Evolutionary conservation across 352 stramenopile species (phyloP), one percentile per base, ranked within the genome.

Genomic region (Phytophthora foliorum): DNA sequence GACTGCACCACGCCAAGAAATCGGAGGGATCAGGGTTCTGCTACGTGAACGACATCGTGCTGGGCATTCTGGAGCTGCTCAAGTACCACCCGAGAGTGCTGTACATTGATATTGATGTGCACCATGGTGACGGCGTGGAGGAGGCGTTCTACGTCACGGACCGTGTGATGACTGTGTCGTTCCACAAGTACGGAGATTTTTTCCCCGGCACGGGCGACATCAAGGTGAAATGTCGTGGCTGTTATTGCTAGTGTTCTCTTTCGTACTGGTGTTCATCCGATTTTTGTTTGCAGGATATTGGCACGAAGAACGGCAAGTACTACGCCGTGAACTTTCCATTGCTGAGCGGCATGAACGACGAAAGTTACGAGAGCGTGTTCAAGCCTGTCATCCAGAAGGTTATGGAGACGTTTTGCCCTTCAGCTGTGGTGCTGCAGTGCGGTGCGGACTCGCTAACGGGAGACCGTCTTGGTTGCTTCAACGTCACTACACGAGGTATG

Each of bases 31-130:
- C 79, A 9, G 91, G 90, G 0, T 99, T 99, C 69, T 99, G 96
- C 76, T 99, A 99, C 77, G 90, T 99, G 50, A 99, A 99, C 71
- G 97, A 99, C 79, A 99, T 99, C 67, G 98, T 99, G 13, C 78
- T 99, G 42, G 97, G 94, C 7, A 99, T 99, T 64, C 74, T 99
- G 24, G 97, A 99, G 77, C 77, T 99, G 63, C 87, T 99, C 16
- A 99, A 99, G 86, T 86, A 88, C 45, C 96, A 99, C 77, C 86
- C 95, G 4, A 79, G 98, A 7, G 98, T 99, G 17, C 75, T 99
- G 4, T 99, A 99, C 81, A 98, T 99, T 70, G 98, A 99, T 70
- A 99, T 99, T 72, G 98, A 99, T 76, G 96, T 99, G 29, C 98
- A 99, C 77, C 98, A 99, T 63, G 98, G 98, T 17, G 98, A 99